Base-by-base conservation (phyloP, 139 green algal species). In the Chlorella sp. region DNA sequence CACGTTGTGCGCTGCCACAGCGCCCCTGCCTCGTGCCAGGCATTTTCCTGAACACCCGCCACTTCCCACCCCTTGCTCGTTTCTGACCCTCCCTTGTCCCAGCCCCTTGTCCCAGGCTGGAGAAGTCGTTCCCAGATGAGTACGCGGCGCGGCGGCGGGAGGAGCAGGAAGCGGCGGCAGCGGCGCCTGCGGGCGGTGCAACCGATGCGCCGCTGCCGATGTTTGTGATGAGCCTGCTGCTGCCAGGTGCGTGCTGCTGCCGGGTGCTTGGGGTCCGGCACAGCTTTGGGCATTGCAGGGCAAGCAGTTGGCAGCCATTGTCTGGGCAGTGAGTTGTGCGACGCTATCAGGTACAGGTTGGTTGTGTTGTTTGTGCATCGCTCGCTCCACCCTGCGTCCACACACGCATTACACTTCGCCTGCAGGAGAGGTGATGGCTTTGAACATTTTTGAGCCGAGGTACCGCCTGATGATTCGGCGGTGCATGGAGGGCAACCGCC, bases 381-480 rank as follows among this genome's bases (percentile, higher is more conserved):
- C n/a, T n/a, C n/a, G n/a, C n/a, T n/a, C n/a, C n/a, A n/a, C n/a
- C n/a, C 82, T 86, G 67, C 30, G 58, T 22, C 14, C 70, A 54
- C 41, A 9, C 70, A 54, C 17, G 32, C n/a, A n/a, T 77, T 13
- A n/a, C 2, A 34, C 69, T 14, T 73, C 32, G 34, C 3, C 38
- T 79, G 76, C 86, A 91, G 88, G 95, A 0, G 94, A 98, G 89
- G 89, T 82, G 58, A 95, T 98, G 84, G 89, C 88, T 11, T 91
- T 99, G 41, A 98, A 99, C 89, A 97, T 99, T 36, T 99, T 99
- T 84, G 97, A 99, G 88, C 95, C 96, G 14, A 82, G 94, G 36
- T 99, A 99, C 88, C 90, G 96, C 14, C 87, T 99, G 64, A 92
- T 99, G 94, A 89, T 98, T 24, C 90, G 96, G 8, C 86, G 95